These are phyloP conservation scores for Smittium mucronatum DNA, from an alignment of 371 early-diverging fungal species.

Conservation along the genomic window DNA sequence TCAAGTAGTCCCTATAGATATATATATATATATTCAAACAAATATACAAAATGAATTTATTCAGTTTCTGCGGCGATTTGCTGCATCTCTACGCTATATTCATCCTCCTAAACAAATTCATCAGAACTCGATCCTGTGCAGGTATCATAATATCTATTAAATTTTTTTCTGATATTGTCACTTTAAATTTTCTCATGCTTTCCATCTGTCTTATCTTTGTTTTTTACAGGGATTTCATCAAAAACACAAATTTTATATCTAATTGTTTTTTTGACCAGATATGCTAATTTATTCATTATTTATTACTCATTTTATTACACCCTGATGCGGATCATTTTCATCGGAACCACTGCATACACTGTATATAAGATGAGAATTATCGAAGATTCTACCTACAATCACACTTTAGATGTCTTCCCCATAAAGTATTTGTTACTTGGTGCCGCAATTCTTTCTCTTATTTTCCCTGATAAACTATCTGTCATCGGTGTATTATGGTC, in stretches of 20 bases:
- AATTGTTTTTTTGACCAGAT: slow-evolving; percentile 88
- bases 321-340: slow-evolving; percentile 91
- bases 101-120: slow-evolving; percentile 80
- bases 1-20: too few relatives aligned
- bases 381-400: slow-evolving; percentile 86
- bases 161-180: neutral
- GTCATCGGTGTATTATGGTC: slow-evolving; percentile 65
- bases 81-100: slow-evolving; percentile 89
- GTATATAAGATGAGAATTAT: slow-evolving; percentile 78
- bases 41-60: slow-evolving; percentile 59
- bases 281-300: slow-evolving; percentile 76
- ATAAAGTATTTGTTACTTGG: slow-evolving; percentile 68
- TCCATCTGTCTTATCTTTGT: neutral
- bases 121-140: slow-evolving; percentile 69
- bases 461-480: slow-evolving; percentile 55
- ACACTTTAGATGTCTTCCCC: slow-evolving; percentile 77
- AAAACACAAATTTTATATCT: slow-evolving; percentile 93
- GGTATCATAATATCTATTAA: slow-evolving; percentile 34
- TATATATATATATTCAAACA: too few relatives aligned
- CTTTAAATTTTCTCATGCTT: neutral
- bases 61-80: slow-evolving; percentile 83
- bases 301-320: slow-evolving; percentile 83
- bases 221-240: slow-evolving; percentile 73
- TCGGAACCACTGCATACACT: slow-evolving; percentile 69
- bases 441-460: slow-evolving; percentile 50